Conservation (phyloP, 2,329 filamentous ascomycete genomes). For the Pseudogymnoascus sp. region DNA sequence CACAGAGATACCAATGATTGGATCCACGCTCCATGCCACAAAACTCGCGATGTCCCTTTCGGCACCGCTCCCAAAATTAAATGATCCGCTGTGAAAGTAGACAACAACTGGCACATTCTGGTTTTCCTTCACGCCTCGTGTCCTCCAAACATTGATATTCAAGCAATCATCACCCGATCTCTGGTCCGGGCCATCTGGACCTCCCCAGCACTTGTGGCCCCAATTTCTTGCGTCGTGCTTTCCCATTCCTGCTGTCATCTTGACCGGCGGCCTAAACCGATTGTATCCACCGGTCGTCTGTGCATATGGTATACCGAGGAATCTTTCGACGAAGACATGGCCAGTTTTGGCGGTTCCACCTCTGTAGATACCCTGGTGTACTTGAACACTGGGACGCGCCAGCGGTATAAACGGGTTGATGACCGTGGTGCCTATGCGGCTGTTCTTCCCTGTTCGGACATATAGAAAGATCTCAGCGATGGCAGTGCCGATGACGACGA, state of each 20-base stretch:
- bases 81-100: constrained; percentile 56
- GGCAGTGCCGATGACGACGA: background rate
- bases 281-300: constrained; percentile 36
- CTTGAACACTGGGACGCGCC: constrained; percentile 1
- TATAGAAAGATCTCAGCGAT: background rate
- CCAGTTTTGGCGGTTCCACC: background rate
- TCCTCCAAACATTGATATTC: constrained; percentile 41
- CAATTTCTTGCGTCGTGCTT: background rate
- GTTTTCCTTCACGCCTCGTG: constrained; percentile 21
- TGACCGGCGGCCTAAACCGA: constrained; percentile 38
- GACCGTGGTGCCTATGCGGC: background rate
- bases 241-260: constrained; percentile 24
- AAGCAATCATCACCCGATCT: constrained; percentile 42
- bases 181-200: constrained; percentile 10
- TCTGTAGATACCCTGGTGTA: constrained; percentile 1
- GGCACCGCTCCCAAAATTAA: constrained; percentile 45
- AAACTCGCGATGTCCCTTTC: constrained; percentile 53
- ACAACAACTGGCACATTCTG: constrained; percentile 42
- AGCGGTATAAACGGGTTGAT: constrained; percentile 3
- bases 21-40: constrained; percentile 42
- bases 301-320: constrained; percentile 41
- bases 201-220: background rate
- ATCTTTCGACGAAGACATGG: constrained; percentile 32
- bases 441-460: constrained; percentile 4
- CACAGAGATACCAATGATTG: constrained; percentile 48